phyloP scores from a whole-genome alignment of 352 stramenopile species.

The Pythium utonaiense region DNA sequence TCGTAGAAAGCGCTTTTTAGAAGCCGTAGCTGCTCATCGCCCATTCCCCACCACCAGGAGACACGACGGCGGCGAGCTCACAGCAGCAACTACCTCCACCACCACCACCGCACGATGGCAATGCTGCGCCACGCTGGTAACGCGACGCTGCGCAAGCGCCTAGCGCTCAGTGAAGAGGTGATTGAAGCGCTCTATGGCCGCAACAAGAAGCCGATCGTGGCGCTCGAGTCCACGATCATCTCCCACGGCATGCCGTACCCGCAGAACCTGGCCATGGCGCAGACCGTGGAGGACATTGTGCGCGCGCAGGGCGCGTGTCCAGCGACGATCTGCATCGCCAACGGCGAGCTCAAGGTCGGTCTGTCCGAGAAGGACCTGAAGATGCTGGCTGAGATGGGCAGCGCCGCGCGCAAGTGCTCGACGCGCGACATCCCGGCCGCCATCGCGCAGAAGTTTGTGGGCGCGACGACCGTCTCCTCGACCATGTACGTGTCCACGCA shows the following conservation, averaged over 20 bases:
- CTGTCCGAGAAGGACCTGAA: constrained; percentile 54
- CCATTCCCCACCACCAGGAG: too few species aligned
- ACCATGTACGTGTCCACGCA: constrained; percentile 91
- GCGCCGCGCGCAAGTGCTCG: constrained; percentile 67
- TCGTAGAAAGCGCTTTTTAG: not conserved
- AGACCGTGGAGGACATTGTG: constrained; percentile 90
- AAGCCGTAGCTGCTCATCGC: too few species aligned
- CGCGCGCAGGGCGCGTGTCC: constrained; percentile 81
- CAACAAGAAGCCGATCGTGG: constrained; percentile 69
- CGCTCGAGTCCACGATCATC: constrained; percentile 99
- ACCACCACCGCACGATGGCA: not conserved
- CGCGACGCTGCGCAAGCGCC: constrained; percentile 23
- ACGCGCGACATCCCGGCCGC: constrained; percentile 81
- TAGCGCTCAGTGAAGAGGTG: constrained; percentile 29
- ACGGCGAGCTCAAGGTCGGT: constrained; percentile 86
- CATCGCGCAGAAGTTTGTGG: constrained; percentile 70
- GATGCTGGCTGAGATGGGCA: constrained; percentile 62
- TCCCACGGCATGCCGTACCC: constrained; percentile 98
- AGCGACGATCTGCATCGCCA: constrained; percentile 96
- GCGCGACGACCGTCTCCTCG: constrained; percentile 95
- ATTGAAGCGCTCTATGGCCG: constrained; percentile 28
- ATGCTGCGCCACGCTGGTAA: constrained; percentile 22
- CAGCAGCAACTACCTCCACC: too few species aligned
- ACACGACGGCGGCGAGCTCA: too few species aligned
- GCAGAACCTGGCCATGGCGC: constrained; percentile 94